phyloP scores from a whole-genome alignment of 78 protist genomes.

The Cavenderia fasciculata region DNA sequence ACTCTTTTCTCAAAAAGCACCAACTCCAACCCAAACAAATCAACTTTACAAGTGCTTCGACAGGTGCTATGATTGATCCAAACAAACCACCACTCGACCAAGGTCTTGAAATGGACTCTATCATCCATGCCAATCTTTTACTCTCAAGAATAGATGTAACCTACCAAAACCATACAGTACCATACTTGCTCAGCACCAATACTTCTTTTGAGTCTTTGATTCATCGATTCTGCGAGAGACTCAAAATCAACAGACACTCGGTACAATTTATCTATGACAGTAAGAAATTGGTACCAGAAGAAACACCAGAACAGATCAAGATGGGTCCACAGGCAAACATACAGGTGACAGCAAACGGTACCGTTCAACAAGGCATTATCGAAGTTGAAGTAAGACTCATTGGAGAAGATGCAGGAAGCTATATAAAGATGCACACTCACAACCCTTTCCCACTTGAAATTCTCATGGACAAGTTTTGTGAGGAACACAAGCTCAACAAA shows the following conservation, averaged over 20 bases:
- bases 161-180: conserved; percentile 13
- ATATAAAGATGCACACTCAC: conserved; percentile 46
- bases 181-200: conserved; percentile 30
- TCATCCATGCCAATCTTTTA: conserved; percentile 15
- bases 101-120: conserved; percentile 30
- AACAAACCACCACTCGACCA: conserved; percentile 14
- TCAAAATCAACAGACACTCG: background rate
- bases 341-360: background rate
- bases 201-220: conserved; percentile 50
- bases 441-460: conserved; percentile 67
- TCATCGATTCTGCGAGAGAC: conserved; percentile 62
- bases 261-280: conserved; percentile 9
- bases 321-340: conserved; percentile 49
- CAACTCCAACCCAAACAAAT: conserved; percentile 24
- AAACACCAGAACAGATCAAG: conserved; percentile 41
- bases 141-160: conserved; percentile 26
- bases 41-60: background rate
- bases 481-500: conserved; percentile 26
- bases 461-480: conserved; percentile 71
- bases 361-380: background rate
- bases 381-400: conserved; percentile 62
- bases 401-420: conserved; percentile 63
- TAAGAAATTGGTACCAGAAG: conserved; percentile 13
- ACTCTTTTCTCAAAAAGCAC: conserved; percentile 59
- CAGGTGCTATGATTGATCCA: background rate